Conservation (phyloP, 2,329 filamentous ascomycete species). For the Colletotrichum chrysophilum region DNA sequence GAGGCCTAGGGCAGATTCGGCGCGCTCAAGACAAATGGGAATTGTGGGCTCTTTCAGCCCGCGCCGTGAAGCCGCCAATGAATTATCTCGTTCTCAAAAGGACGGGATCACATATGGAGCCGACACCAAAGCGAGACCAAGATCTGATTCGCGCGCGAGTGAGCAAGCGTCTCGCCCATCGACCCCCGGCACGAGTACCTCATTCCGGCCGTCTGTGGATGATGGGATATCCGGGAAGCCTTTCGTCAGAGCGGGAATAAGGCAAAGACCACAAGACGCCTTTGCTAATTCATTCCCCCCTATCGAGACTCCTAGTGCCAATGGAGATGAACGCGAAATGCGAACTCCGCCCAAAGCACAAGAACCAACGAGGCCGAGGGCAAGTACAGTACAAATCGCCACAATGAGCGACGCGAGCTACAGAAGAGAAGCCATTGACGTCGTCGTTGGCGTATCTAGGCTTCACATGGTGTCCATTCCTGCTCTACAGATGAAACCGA, state of each 20-base stretch:
- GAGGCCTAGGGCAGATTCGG: constrained; percentile 11
- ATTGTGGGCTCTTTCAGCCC: constrained; percentile 17
- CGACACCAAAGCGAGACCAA: neutral
- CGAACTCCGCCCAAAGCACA: neutral
- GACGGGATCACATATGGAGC: neutral
- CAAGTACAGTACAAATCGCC: neutral
- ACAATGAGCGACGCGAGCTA: neutral
- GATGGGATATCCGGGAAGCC: constrained; percentile 62
- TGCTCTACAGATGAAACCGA: constrained; percentile 86
- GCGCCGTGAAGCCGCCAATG: constrained; percentile 1
- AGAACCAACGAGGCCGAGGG: neutral
- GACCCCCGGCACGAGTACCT: neutral
- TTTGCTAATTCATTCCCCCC: constrained; percentile 22
- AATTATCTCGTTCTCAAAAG: neutral
- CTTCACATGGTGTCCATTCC: constrained; percentile 89
- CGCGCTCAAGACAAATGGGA: constrained; percentile 16
- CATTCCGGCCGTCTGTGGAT: constrained; percentile 29
- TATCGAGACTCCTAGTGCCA: neutral
- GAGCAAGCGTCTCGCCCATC: constrained; percentile 12
- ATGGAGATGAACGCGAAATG: neutral
- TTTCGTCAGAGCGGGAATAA: constrained; percentile 50
- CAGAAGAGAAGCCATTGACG: constrained; percentile 48
- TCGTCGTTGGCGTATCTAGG: constrained; percentile 88
- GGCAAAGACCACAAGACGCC: constrained; percentile 24
- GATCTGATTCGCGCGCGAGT: constrained; percentile 15